Base-by-base conservation (phyloP, 768 basidiomycete species). In the Amanita thiersii region DNA sequence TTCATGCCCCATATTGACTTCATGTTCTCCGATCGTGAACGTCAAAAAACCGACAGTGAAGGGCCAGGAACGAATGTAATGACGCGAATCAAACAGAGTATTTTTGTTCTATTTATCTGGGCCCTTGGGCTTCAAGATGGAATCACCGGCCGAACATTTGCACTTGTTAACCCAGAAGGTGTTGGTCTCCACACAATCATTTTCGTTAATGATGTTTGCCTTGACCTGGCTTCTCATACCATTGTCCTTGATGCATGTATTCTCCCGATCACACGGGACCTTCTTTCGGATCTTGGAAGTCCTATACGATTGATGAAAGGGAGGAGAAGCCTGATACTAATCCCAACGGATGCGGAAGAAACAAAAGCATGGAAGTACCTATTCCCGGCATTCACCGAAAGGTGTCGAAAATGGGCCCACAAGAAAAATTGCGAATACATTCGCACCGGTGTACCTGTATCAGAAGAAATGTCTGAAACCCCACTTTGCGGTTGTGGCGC, bases 401-500 rank as follows among this genome's bases (percentile, higher is more conserved):
- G 74, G 28, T 76, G 75, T 44, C 66, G 74, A 18, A 63, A 57
- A 0, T 79, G 77, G 77, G 49, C 53, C 6, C 78, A 81, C 51
- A 50, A 43, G 10, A 26, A 51, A 2, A 54, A 54, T 12, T 80
- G 79, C 59, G 71, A 73, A 53, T 79, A 78, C 50, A n/a, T 44
- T 0, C 47, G 10, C 12, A 46, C 34, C 25, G 60, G 43, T 37
- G 56, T 74, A 14, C 74, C 75, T 0, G 55, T 70, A 3, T 55
- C 57, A 20, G 50, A 52, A 8, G 62, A 68, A 21, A 56, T 63
- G 11, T 58, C 59, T 2, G 53, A 56, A 24, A 51, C 51, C 5
- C 73, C 75, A 0, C 54, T 78, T 15, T 81, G 79, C 46, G 61
- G 59, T 2, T 81, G 79, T 36, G 77, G 77, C 1, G 53, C 55